A percentile compares a stretch with the other conserved stretches of the same genome.
phyloP scores from a whole-genome alignment of 331 rosid species.

The Cydonia oblonga region DNA sequence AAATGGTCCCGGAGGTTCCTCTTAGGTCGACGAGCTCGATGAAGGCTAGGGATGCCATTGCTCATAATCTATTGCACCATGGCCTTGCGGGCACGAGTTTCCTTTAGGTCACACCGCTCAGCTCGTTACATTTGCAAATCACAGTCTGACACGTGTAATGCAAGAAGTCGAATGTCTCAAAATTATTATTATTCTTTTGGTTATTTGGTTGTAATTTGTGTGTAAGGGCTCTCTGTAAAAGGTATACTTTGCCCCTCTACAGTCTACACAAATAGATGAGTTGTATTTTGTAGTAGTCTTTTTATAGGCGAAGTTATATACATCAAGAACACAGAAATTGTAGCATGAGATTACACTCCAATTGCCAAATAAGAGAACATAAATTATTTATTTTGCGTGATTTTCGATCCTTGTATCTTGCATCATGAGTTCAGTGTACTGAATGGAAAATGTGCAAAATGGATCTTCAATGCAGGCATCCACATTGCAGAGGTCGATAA shows the following conservation, averaged over 20 bases:
- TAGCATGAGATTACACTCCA: conserved; percentile 11
- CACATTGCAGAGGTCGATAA: no score
- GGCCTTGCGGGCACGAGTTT: conserved; percentile 87
- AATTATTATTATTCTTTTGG: conserved; percentile 12
- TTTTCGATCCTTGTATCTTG: no score
- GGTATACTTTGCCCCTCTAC: conserved; percentile 20
- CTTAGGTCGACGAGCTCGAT: conserved; percentile 46
- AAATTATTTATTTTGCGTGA: no score
- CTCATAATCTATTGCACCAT: conserved; percentile 86
- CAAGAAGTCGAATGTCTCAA: no score
- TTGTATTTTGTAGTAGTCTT: conserved; percentile 8
- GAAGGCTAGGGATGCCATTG: conserved; percentile 81
- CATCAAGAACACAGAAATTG: conserved; percentile 7
- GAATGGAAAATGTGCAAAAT: conserved; percentile 78
- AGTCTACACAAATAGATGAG: conserved; percentile 15
- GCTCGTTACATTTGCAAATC: no score
- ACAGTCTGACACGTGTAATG: background rate
- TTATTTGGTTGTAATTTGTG: background rate
- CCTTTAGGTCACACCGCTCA: conserved; percentile 12
- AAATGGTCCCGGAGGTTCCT: conserved; percentile 57
- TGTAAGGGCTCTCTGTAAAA: conserved; percentile 33
- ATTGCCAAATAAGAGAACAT: conserved; percentile 4
- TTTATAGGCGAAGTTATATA: background rate
- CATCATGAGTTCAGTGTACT: background rate
- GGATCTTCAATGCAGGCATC: conserved; percentile 41